phyloP scores from a whole-genome alignment of 2,329 filamentous ascomycete genomes.

The Cercospora brassicicola region DNA sequence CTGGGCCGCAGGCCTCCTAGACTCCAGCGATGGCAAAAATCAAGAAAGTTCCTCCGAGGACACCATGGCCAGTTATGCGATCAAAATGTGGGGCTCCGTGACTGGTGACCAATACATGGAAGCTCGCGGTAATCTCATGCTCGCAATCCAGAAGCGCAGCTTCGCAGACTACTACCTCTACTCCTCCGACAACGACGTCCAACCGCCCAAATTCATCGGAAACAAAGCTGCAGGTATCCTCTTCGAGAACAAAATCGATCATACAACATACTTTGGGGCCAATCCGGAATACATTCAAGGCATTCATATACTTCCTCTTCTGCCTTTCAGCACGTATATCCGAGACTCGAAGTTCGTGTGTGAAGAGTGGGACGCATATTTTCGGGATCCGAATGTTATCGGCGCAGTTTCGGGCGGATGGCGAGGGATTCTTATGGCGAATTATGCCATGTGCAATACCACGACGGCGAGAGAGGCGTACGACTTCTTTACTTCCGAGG shows the following conservation, averaged over 20 bases:
- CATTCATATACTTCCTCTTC: conserved; percentile 80
- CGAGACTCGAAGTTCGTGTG: conserved; percentile 68
- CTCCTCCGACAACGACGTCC: conserved; percentile 64
- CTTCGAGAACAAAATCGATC: conserved; percentile 95
- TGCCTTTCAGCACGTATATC: conserved; percentile 66
- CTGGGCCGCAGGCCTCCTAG: conserved; percentile 80
- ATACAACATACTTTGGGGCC: conserved; percentile 82
- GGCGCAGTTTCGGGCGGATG: conserved; percentile 71
- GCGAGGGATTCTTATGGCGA: conserved; percentile 81
- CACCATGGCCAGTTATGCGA: conserved; percentile 77
- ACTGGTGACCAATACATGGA: conserved; percentile 77
- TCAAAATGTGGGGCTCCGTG: conserved; percentile 91
- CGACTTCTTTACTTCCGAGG: conserved; percentile 67
- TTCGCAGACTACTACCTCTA: conserved; percentile 83
- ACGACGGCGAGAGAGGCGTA: conserved; percentile 56
- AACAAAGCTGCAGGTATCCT: conserved; percentile 69
- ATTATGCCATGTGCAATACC: conserved; percentile 75
- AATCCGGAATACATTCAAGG: conserved; percentile 51
- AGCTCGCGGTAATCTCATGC: conserved; percentile 76
- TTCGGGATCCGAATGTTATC: conserved; percentile 53
- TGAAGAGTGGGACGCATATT: conserved; percentile 81
- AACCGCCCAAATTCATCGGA: conserved; percentile 73
- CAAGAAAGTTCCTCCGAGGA: conserved; percentile 91
- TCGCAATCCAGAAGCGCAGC: conserved; percentile 72
- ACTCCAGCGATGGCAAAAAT: conserved; percentile 72